Evolutionary conservation across 2,329 filamentous ascomycete genomes (phyloP), one percentile per base, ranked within the genome.

Genomic region (Fusarium dlaminii): DNA sequence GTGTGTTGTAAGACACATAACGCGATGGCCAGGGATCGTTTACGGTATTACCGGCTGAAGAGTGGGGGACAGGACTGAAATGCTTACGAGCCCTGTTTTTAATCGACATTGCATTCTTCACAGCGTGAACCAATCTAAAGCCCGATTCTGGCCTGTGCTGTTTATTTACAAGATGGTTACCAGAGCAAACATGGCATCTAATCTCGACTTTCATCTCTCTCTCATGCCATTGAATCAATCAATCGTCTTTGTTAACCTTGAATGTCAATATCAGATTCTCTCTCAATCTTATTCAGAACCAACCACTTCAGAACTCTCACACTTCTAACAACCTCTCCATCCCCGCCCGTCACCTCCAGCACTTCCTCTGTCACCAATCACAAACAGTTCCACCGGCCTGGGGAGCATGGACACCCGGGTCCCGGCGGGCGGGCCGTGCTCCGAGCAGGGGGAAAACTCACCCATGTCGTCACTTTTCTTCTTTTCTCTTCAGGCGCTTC

Each of bases 361-460:
- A 71, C 67, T 60, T 63, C 43, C 37, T 61, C 24, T 7, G 6
- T 43, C 51, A 57, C 56, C 78, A 80, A 79, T 80, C 72, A 80
- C 29, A 48, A 48, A 64, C 63, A 48, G 68, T 79, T 68, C 78
- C 79, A 77, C 57, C 61, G 51, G 55, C 67, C 65, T 79, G 78
- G 78, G 76, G 76, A 79, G 72, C 76, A 74, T 70, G 74, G 68
- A 52, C 66, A 74, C 75, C 75, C 65, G 57, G 73, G 71, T 74
- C 66, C 77, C 76, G 76, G 77, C 68, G 54, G 40, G 68, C 74
- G 66, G 70, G 61, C 68, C 75, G 69, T 67, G 66, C 67, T 74
- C 68, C 63, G 66, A 69, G 45, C 67, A 69, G 64, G 66, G 72
- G 51, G 32, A 20, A 22, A 32, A 69, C 42, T 57, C 4, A 34